These are phyloP conservation scores for Fereydounia khargensis DNA, from an alignment of 1,284 basidiomycete genomes.

Conservation along the genomic window DNA sequence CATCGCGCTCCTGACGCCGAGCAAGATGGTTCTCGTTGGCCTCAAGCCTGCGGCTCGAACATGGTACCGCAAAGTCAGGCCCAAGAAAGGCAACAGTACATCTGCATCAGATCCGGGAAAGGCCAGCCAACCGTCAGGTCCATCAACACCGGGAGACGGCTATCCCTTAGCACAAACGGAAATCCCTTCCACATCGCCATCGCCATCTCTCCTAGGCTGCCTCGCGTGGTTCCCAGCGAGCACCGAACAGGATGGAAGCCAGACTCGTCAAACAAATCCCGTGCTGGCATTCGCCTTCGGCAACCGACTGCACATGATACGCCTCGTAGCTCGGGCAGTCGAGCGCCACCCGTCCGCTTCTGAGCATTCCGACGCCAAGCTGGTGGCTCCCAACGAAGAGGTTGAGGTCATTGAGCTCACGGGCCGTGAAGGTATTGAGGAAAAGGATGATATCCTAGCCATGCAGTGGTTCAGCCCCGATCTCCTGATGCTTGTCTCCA, in stretches of 20 bases:
- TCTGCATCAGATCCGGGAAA: no score
- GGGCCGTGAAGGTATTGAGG: constrained; percentile 16
- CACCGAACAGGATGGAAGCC: constrained; percentile 16
- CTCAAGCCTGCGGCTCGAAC: constrained; percentile 88
- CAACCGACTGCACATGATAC: constrained; percentile 26
- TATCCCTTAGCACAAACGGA: no score
- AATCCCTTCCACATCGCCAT: no score
- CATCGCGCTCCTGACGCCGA: constrained; percentile 80
- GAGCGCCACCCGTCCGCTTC: constrained; percentile 7
- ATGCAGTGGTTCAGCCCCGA: constrained; percentile 61
- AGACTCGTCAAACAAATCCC: constrained; percentile 31
- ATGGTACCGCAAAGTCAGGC: constrained; percentile 64
- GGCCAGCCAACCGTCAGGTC: no score
- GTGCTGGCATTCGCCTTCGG: constrained; percentile 49
- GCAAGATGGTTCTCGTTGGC: constrained; percentile 88
- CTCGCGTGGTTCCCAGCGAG: constrained; percentile 51
- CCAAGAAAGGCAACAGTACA: no score
- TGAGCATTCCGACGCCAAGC: background rate
- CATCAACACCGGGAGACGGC: no score
- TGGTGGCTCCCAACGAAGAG: constrained; percentile 6
- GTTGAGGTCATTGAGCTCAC: constrained; percentile 26
- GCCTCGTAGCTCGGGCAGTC: constrained; percentile 19
- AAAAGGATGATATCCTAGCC: constrained; percentile 55
- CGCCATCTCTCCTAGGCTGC: no score
- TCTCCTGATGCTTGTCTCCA: constrained; percentile 32